Base-by-base conservation (phyloP, 176 grass and related monocot species). In the Miscanthus lutarioriparius region DNA sequence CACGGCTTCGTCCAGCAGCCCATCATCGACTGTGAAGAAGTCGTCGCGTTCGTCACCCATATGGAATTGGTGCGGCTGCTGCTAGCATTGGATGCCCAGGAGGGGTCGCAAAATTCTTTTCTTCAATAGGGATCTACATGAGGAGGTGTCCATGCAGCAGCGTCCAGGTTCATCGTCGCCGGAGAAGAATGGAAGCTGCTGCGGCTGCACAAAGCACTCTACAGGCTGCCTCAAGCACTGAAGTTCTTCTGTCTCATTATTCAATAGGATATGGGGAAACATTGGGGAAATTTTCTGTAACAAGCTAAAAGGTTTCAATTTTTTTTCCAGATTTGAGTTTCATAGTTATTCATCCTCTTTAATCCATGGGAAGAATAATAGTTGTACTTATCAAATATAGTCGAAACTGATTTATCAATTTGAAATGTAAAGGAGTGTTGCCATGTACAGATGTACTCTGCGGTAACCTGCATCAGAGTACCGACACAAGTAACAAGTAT, bases 371-470 rank as follows among this genome's bases (percentile, higher is more conserved):
- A 39, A 70, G 67, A 70, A 61, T 49, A 39, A 10, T 51, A 40
- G 66, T 20, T 67, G 66, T 14, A 27, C 6, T 40, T 40, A 4
- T 68, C 33, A 49, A 84, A 56, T 56, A 30, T 51, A 76, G 14
- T 28, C 16, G 12, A 76, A 76, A 54, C 26, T 26, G 67, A 38
- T 54, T 40, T 65, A 67, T 76, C 17, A 76, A 77, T 30, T 77
- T 37, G 10, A 41, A 23, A 72, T 85, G 38, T 36, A 85, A 45
- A 79, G 13, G 39, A 64, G 67, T 27, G 36, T 39, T 66, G 10
- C 27, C 13, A 16, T 77, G 8, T 82, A 36, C 30, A 67, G 14
- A 67, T 67, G 28, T 67, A 65, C 64, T 45, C 41, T 76, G 40
- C 1, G 10, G 53, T 72, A 69, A 53, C 22, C 14, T 16, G 39